These are phyloP conservation scores for Fereydounia khargensis DNA, from an alignment of 1,284 basidiomycete species.

Conservation along the genomic window DNA sequence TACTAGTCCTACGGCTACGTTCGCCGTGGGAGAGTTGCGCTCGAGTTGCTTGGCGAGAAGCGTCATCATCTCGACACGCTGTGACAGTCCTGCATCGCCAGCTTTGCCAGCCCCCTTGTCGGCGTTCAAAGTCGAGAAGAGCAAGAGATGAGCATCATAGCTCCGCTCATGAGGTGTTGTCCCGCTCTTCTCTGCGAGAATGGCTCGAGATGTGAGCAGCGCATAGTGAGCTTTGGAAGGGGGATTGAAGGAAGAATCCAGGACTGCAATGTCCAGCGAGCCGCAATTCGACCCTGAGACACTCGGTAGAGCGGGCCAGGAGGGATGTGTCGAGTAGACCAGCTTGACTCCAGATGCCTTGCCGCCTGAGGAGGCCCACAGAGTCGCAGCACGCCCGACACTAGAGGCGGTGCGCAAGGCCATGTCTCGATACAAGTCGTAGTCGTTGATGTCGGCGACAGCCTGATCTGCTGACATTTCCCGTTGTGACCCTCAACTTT, in stretches of 20 bases:
- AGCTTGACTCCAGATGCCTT: slow-evolving; percentile 16
- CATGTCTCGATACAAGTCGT: too few species aligned
- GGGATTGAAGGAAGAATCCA: slow-evolving; percentile 94
- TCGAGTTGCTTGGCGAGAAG: slow-evolving; percentile 47
- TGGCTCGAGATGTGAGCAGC: slow-evolving; percentile 64
- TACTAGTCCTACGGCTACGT: slow-evolving; percentile 77
- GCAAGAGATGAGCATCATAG: slow-evolving; percentile 75
- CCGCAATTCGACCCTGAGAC: too few species aligned
- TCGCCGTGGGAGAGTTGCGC: slow-evolving; percentile 46
- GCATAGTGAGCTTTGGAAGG: slow-evolving; percentile 83
- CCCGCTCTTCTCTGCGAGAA: slow-evolving; percentile 20
- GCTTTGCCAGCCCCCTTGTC: slow-evolving; percentile 73
- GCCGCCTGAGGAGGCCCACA: too few species aligned
- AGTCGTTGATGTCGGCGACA: too few species aligned
- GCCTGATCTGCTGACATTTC: too few species aligned
- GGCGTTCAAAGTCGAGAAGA: slow-evolving; percentile 83
- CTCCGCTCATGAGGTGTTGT: not conserved
- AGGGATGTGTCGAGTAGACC: slow-evolving; percentile 23
- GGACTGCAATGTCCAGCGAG: slow-evolving; percentile 61
- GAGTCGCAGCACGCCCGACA: too few species aligned
- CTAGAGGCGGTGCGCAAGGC: too few species aligned
- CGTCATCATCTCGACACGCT: slow-evolving; percentile 57
- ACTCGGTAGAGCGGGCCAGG: too few species aligned
- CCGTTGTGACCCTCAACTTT: too few species aligned
- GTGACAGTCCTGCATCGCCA: slow-evolving; percentile 62